phyloP scores from a whole-genome alignment of 305 asterid genomes.

The Fraxinus floribunda region DNA sequence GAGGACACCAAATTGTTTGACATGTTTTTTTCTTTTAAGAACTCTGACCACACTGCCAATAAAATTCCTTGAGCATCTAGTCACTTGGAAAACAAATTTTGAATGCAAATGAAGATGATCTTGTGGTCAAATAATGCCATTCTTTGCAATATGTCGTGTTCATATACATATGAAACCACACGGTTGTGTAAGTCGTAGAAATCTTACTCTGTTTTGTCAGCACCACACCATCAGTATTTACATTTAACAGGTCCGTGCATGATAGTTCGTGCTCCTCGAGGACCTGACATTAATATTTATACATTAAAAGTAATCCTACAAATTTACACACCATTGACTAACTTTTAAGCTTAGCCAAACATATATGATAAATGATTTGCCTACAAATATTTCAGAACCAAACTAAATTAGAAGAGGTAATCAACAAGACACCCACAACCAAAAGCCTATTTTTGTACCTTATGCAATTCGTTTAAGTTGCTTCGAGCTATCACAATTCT shows the following conservation, averaged over 20 bases:
- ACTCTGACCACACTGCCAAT: neutral
- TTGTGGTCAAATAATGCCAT: neutral
- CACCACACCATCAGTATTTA: conserved; percentile 71
- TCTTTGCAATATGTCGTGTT: neutral
- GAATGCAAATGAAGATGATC: conserved; percentile 3
- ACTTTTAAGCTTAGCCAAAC: neutral
- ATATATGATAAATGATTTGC: neutral
- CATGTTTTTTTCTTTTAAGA: neutral
- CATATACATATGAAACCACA: neutral
- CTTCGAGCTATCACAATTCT: conserved; percentile 82
- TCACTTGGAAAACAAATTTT: conserved; percentile 4
- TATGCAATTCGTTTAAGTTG: conserved; percentile 77
- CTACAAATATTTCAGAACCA: conserved; percentile 4
- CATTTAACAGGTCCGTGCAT: conserved; percentile 73
- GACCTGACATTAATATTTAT: conserved; percentile 61
- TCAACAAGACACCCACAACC: conserved; percentile 13
- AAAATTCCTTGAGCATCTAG: neutral
- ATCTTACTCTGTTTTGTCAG: conserved; percentile 85
- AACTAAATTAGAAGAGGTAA: neutral
- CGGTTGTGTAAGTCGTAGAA: conserved; percentile 9
- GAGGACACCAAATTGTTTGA: neutral
- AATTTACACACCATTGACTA: neutral
- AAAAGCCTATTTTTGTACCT: conserved; percentile 45
- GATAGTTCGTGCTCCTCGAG: conserved; percentile 76
- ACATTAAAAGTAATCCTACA: neutral